Base-by-base conservation (phyloP, 1,284 basidiomycete genomes). In the Ustilago trichophora region DNA sequence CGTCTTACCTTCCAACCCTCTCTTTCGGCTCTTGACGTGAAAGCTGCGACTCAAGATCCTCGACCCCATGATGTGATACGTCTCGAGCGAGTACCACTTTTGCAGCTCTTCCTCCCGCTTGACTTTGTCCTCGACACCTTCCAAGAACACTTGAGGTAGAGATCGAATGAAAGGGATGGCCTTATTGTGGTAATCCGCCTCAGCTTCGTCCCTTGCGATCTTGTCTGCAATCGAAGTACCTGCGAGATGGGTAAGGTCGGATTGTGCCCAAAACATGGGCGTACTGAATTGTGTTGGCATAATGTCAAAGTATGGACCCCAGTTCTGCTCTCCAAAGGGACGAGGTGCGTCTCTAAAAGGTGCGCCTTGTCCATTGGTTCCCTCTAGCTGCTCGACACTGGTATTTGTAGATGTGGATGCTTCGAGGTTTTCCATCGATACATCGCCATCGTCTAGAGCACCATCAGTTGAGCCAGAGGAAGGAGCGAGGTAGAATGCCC, bases 11-110 rank as follows among this genome's bases (percentile, higher is more conserved):
- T 64, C 69, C 21, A 58, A 29, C 7, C 50, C 62, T 43, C 57
- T 55, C 32, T 50, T 59, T 21, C 55, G 35, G 29, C 62, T 70
- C 43, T 77, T 76, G 37, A 95, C 89, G 33, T 87, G 87, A 80
- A 96, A 96, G 75, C 91, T 92, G 37, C 95, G 87, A 11, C 93
- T 96, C 7, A 98, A 85, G 45, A 98, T 91, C 16, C 91, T 87
- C 57, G 91, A 93, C 6, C 95, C 96, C 85, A 93, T 93, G 27
- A 91, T 83, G 78, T 98, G 96, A 78, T 91, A 98, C 16, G 86
- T 84, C 40, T 89, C 86, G 6, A 94, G 79, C 0, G 89, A 87
- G 80, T 92, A 97, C 78, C 86, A 84, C 7, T 78, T 77, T 0
- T 41, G 29, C 19, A 64, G 7, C 19, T 64, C 54, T 6, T 33